These are phyloP conservation scores for Phytophthora idaei DNA, from an alignment of 352 stramenopile genomes.

Conservation along the genomic window DNA sequence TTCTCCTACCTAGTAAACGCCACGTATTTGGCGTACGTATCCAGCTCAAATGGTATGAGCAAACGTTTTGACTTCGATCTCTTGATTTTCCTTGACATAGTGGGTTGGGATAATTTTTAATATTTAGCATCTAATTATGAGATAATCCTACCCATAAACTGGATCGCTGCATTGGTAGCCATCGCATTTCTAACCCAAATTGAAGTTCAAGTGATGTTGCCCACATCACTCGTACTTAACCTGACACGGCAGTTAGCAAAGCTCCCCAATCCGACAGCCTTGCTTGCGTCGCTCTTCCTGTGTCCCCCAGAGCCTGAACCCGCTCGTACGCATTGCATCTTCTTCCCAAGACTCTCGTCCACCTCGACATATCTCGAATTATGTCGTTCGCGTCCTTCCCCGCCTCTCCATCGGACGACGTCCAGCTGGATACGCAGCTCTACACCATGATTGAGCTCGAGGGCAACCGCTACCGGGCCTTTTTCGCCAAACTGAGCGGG, in stretches of 20 bases:
- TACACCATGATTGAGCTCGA: conserved; percentile 76
- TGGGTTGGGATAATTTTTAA: neutral
- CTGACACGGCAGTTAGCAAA: neutral
- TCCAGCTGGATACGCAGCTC: conserved; percentile 40
- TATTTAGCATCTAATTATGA: neutral
- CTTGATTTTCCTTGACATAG: too few relatives aligned
- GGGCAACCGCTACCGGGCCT: conserved; percentile 55
- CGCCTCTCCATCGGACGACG: conserved; percentile 7
- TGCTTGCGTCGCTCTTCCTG: conserved; percentile 4
- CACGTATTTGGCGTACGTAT: too few relatives aligned
- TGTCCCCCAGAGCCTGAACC: neutral
- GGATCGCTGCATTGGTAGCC: neutral
- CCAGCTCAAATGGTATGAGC: too few relatives aligned
- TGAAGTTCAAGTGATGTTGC: neutral
- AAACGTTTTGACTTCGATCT: too few relatives aligned
- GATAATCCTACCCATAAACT: neutral
- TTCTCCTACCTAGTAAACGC: too few relatives aligned
- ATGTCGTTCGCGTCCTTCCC: conserved; percentile 27
- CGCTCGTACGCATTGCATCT: neutral
- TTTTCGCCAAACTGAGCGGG: conserved; percentile 57
- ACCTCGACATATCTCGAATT: neutral
- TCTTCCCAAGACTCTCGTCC: neutral
- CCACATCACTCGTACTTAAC: conserved; percentile 2
- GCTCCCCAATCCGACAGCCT: neutral
- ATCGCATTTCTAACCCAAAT: conserved; percentile 8